A percentile compares a stretch with the other conserved stretches of the same genome.
phyloP scores from a whole-genome alignment of 805 yeast genomes.

The Jamesozyma rosinii region DNA sequence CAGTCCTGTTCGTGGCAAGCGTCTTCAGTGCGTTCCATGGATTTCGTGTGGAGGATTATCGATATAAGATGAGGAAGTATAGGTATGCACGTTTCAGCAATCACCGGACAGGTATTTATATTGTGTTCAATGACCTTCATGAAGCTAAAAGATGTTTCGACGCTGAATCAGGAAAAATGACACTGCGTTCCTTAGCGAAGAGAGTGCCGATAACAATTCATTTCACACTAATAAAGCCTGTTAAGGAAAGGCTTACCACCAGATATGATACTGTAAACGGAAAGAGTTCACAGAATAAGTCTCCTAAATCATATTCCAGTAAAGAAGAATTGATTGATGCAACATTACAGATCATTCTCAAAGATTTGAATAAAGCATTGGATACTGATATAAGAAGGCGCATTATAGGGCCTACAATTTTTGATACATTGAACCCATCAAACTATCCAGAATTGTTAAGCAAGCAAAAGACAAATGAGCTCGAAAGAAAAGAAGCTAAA shows the following conservation, averaged over 20 bases:
- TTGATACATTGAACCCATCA: constrained; percentile 50
- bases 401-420: constrained; percentile 57
- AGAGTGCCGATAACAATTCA: constrained; percentile 19
- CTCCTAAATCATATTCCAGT: constrained; percentile 9
- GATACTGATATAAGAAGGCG: constrained; percentile 67
- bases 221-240: constrained; percentile 12
- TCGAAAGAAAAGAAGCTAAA: constrained; percentile 5
- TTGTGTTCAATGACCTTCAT: constrained; percentile 47
- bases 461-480: constrained; percentile 28
- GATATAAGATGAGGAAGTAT: constrained; percentile 47
- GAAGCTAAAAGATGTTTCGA: constrained; percentile 23
- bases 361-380: constrained; percentile 55
- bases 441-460: constrained; percentile 43
- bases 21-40: constrained; percentile 44
- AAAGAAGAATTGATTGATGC: constrained; percentile 41
- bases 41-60: constrained; percentile 53
- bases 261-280: not conserved
- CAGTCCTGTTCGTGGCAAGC: constrained; percentile 45
- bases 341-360: constrained; percentile 47
- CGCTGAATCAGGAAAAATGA: constrained; percentile 19
- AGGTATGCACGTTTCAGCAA: constrained; percentile 58
- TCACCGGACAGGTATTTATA: constrained; percentile 57
- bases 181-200: constrained; percentile 15
- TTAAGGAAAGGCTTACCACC: not conserved
- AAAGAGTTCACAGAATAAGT: not conserved